Evolutionary conservation across 1,284 basidiomycete genomes (phyloP).

Genomic region (Thecaphora frezii): DNA sequence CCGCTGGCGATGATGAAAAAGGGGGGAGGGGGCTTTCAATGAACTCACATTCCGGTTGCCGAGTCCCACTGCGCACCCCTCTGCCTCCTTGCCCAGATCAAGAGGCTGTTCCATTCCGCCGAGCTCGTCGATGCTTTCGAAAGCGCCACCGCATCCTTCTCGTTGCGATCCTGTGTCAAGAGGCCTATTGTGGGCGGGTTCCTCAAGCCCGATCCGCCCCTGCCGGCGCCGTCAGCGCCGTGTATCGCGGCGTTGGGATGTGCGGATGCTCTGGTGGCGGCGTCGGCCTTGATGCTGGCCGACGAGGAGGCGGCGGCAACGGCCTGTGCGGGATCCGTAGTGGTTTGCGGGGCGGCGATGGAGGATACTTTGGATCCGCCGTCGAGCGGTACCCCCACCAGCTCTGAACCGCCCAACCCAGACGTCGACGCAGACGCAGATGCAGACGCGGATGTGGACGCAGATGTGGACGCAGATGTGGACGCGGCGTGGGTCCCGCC

Average conservation of each 20-base stretch:
- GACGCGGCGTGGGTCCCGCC: too few relatives aligned
- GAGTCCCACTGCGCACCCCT: conserved; percentile 50
- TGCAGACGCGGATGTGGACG: too few relatives aligned
- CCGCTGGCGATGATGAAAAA: neutral
- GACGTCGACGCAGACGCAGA: too few relatives aligned
- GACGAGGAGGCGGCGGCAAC: neutral
- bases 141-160: conserved; percentile 18
- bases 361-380: neutral
- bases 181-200: conserved; percentile 28
- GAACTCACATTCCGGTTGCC: conserved; percentile 21
- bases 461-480: too few relatives aligned
- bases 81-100: conserved; percentile 44
- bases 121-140: conserved; percentile 40
- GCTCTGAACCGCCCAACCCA: too few relatives aligned
- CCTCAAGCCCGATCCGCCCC: too few relatives aligned
- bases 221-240: neutral
- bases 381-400: neutral
- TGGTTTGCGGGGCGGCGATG: neutral
- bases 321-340: neutral
- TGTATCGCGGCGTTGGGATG: neutral
- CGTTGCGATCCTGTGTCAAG: conserved; percentile 13
- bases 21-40: neutral
- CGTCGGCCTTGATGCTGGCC: too few relatives aligned
- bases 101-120: conserved; percentile 48
- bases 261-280: too few relatives aligned